Evolutionary conservation across 1,284 basidiomycete species (phyloP).

Genomic region (Polyporus tsugae): DNA sequence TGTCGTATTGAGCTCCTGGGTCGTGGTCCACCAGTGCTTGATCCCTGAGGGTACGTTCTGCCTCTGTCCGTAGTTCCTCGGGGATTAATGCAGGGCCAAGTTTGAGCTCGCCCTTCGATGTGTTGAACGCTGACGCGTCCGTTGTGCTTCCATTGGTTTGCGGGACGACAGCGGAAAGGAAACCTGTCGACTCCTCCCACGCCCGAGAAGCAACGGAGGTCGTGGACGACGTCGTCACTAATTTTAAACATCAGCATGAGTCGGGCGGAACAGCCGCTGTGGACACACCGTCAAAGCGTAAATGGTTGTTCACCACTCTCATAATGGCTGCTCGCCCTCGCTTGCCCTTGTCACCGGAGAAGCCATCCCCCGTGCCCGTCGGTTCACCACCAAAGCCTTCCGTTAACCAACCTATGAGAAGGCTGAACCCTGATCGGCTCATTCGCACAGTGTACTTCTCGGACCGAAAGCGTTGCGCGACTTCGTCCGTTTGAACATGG

Average conservation of each 20-base stretch:
- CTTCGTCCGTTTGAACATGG: constrained; percentile 86
- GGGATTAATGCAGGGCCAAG: constrained; percentile 83
- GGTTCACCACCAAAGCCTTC: constrained; percentile 91
- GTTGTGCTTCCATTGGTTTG: constrained; percentile 53
- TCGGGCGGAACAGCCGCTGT: too few species aligned
- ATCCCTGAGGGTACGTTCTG: constrained; percentile 76
- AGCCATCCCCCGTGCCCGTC: constrained; percentile 82
- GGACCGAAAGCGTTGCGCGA: constrained; percentile 86
- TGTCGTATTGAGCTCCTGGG: constrained; percentile 68
- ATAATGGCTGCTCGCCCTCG: constrained; percentile 87
- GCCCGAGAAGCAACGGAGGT: constrained; percentile 66
- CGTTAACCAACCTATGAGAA: constrained; percentile 96
- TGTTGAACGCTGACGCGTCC: constrained; percentile 69
- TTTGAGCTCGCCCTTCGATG: constrained; percentile 79
- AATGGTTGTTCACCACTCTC: constrained; percentile 93
- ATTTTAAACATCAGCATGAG: constrained; percentile 37
- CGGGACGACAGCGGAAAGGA: constrained; percentile 81
- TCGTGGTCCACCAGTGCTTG: constrained; percentile 78
- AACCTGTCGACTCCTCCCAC: constrained; percentile 87
- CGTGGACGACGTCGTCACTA: constrained; percentile 77
- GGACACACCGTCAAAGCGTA: constrained; percentile 88
- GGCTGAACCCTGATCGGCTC: constrained; percentile 91
- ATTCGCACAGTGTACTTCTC: constrained; percentile 94
- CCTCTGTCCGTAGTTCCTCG: constrained; percentile 83
- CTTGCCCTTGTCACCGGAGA: constrained; percentile 83